These are phyloP conservation scores for Berberis thunbergii DNA, from an alignment of 164 flowering plant genomes.

Conservation along the genomic window DNA sequence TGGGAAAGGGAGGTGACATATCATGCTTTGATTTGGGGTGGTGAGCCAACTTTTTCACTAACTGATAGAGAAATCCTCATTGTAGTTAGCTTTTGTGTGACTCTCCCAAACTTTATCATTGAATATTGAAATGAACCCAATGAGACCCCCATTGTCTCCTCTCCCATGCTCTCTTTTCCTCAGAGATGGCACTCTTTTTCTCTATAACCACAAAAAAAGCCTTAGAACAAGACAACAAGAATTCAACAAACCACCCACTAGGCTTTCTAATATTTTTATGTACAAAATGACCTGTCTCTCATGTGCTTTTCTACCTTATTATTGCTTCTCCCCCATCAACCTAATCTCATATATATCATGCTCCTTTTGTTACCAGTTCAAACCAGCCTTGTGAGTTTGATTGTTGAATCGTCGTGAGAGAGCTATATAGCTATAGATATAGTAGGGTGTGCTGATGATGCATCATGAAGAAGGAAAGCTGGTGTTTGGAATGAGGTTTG, in stretches of 20 bases:
- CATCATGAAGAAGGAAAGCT: constrained; percentile 22
- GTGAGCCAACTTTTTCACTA: constrained; percentile 14
- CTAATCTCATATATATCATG: constrained; percentile 3
- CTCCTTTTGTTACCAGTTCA: not conserved
- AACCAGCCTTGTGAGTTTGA: constrained; percentile 10
- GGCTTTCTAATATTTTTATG: constrained; percentile 35
- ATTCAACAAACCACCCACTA: constrained; percentile 27
- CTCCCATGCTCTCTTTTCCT: constrained; percentile 16
- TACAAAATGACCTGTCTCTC: constrained; percentile 50
- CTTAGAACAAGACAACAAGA: constrained; percentile 51
- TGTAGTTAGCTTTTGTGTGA: constrained; percentile 18
- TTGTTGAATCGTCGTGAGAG: constrained; percentile 27
- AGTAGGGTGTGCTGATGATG: constrained; percentile 3
- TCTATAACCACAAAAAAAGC: constrained; percentile 4
- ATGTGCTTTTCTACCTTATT: constrained; percentile 33
- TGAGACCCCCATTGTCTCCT: constrained; percentile 5
- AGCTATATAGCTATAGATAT: not conserved
- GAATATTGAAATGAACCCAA: constrained; percentile 6
- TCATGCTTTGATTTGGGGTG: constrained; percentile 19
- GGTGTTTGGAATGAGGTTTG: constrained; percentile 73
- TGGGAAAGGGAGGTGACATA: constrained; percentile 2
- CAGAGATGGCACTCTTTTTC: not conserved
- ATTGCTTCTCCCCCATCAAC: constrained; percentile 10
- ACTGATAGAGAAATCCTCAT: constrained; percentile 13
- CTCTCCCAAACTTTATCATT: constrained; percentile 9